These are phyloP conservation scores for Candida taoyuanica DNA, from an alignment of 805 yeast species.

Conservation along the genomic window DNA sequence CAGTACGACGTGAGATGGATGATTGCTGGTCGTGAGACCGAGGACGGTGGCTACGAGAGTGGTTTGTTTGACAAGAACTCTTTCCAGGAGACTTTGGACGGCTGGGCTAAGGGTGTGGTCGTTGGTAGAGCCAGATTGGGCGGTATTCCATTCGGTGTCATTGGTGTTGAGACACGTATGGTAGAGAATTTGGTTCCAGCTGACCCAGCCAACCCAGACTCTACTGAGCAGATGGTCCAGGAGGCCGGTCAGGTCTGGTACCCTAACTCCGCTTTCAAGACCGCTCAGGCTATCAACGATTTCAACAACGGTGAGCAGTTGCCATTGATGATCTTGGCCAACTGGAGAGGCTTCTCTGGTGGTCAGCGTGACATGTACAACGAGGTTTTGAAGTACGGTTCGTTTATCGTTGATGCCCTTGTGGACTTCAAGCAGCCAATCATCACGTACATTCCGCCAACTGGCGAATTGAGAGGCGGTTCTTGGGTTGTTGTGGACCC, in stretches of 20 bases:
- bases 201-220: slow-evolving; percentile 96
- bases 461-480: slow-evolving; percentile 99
- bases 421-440: slow-evolving; percentile 96
- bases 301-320: slow-evolving; percentile 97
- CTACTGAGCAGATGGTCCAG: slow-evolving; percentile 79
- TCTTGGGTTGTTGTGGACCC: slow-evolving; percentile 99
- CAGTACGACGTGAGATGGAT: slow-evolving; percentile 92
- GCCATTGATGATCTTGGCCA: slow-evolving; percentile 95
- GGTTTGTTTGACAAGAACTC: slow-evolving; percentile 93
- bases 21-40: slow-evolving; percentile 78
- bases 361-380: slow-evolving; percentile 99
- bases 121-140: slow-evolving; percentile 98
- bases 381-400: slow-evolving; percentile 95
- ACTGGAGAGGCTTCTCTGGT: slow-evolving; percentile 99
- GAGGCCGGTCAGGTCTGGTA: slow-evolving; percentile 99
- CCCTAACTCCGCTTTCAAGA: slow-evolving; percentile 98
- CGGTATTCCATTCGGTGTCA: slow-evolving; percentile 98
- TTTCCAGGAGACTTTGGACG: slow-evolving; percentile 92
- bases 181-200: slow-evolving; percentile 93
- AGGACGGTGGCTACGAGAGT: slow-evolving; percentile 64
- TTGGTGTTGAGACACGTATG: slow-evolving; percentile 89
- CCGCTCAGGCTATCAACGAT: slow-evolving; percentile 97
- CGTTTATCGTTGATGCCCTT: slow-evolving; percentile 94
- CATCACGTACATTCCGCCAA: slow-evolving; percentile 95
- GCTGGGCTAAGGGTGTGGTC: slow-evolving; percentile 99